A percentile compares a stretch with the other conserved stretches of the same genome.
phyloP scores from a whole-genome alignment of 1,139 yeast species.

The Hemisphaericaspora lyxosophila region DNA sequence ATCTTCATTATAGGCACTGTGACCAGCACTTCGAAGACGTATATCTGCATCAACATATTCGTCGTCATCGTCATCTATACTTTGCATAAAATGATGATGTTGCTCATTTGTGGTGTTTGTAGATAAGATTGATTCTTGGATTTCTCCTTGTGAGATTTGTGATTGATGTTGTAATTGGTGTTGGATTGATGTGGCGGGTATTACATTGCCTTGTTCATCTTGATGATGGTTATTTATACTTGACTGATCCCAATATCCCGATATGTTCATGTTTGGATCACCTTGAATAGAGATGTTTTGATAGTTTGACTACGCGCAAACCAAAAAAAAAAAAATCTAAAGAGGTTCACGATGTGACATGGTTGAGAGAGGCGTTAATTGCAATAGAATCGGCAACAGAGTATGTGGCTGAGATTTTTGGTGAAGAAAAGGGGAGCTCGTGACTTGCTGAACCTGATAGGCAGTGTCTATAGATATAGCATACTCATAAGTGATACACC shows the following conservation, averaged over 20 bases:
- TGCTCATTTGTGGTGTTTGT: constrained; percentile 14
- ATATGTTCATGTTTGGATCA: constrained; percentile 22
- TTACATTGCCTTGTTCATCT: not conserved
- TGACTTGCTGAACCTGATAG: no score
- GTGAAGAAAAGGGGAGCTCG: no score
- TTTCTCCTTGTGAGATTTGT: constrained; percentile 34
- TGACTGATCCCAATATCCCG: constrained; percentile 31
- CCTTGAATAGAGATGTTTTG: no score
- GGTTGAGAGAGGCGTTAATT: no score
- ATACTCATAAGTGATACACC: no score
- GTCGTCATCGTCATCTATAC: constrained; percentile 16
- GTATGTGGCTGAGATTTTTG: no score
- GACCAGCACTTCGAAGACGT: not conserved
- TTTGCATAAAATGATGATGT: constrained; percentile 10
- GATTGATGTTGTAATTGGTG: constrained; percentile 37
- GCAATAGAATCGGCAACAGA: no score
- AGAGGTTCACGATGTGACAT: no score
- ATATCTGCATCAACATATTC: constrained; percentile 13
- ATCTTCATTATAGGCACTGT: constrained; percentile 1
- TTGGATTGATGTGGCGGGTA: constrained; percentile 12
- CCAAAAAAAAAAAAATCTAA: no score
- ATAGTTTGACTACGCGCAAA: no score
- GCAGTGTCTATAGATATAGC: no score
- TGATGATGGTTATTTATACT: constrained; percentile 8
- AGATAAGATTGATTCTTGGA: constrained; percentile 34